Conservation (phyloP, 2,329 filamentous ascomycete genomes). For the Cladorrhinum sp. region DNA sequence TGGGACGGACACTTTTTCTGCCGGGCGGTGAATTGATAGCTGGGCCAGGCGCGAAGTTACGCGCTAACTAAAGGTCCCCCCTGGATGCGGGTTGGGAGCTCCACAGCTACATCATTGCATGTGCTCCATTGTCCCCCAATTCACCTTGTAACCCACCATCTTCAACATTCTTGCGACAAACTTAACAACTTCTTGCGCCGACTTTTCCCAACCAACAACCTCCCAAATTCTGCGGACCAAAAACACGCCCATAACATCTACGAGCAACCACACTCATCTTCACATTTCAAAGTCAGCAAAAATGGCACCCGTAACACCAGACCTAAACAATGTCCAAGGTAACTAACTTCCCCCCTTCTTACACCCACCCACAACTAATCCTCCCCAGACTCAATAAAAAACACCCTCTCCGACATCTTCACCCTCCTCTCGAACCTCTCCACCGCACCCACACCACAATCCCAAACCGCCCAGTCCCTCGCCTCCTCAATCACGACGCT, state of each 20-base stretch:
- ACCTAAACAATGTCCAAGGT: conserved; percentile 28
- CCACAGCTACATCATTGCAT: background rate
- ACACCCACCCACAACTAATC: conserved; percentile 8
- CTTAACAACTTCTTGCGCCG: background rate
- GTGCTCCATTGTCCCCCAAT: background rate
- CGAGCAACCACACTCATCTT: background rate
- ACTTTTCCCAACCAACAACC: background rate
- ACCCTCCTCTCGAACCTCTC: conserved; percentile 61
- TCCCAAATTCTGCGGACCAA: no score
- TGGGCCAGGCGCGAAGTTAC: background rate
- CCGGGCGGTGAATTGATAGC: conserved; percentile 25
- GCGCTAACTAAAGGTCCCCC: background rate
- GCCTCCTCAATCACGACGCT: conserved; percentile 48
- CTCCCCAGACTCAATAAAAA: conserved; percentile 53
- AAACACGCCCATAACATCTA: background rate
- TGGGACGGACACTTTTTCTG: conserved; percentile 28
- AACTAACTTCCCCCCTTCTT: background rate
- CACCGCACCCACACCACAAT: conserved; percentile 55
- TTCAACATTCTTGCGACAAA: no score
- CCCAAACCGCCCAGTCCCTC: conserved; percentile 54
- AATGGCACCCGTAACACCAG: conserved; percentile 30
- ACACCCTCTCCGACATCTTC: conserved; percentile 62
- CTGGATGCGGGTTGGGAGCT: background rate
- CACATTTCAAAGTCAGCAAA: no score
- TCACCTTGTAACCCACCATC: background rate